Percentiles rank a stretch among this genome's conserved stretches.
Conservation (phyloP, 2,329 filamentous ascomycete genomes). For the Trichoderma harzianum region DNA sequence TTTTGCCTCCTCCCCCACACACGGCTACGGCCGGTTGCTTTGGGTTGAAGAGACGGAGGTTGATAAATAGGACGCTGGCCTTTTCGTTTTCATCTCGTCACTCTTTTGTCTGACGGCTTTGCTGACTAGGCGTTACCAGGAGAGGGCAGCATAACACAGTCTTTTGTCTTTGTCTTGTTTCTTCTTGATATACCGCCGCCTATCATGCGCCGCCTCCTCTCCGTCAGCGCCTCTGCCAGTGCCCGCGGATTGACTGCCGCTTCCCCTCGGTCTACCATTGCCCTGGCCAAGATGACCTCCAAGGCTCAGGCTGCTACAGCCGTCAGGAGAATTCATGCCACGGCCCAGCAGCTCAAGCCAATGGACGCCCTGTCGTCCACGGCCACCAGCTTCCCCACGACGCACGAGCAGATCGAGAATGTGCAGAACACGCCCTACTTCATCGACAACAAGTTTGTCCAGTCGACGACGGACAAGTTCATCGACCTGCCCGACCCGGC, state of each 20-base stretch:
- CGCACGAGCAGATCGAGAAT: slow-evolving; percentile 66
- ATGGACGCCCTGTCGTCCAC: slow-evolving; percentile 52
- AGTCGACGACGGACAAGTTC: slow-evolving; percentile 65
- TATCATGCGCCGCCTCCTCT: slow-evolving; percentile 47
- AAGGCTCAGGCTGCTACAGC: slow-evolving; percentile 37
- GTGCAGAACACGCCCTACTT: slow-evolving; percentile 76
- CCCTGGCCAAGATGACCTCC: slow-evolving; percentile 36
- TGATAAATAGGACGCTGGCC: background rate
- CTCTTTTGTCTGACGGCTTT: background rate
- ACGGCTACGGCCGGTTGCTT: slow-evolving; percentile 9
- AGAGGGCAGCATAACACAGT: background rate
- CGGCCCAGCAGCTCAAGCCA: slow-evolving; percentile 52
- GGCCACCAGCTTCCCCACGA: slow-evolving; percentile 62
- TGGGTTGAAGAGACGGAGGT: background rate
- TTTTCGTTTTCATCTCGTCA: background rate
- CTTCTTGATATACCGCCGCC: background rate
- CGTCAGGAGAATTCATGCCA: slow-evolving; percentile 55
- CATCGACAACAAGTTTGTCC: slow-evolving; percentile 73
- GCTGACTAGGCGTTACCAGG: background rate
- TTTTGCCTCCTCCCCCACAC: slow-evolving; percentile 14
- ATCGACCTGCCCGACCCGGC: slow-evolving; percentile 80
- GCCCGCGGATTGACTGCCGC: slow-evolving; percentile 32
- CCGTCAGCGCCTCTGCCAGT: slow-evolving; percentile 37
- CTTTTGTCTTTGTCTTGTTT: background rate
- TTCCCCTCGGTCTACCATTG: slow-evolving; percentile 26